These are phyloP conservation scores for Backusella psychrophila DNA, from an alignment of 192 early-diverging fungal species.

Conservation along the genomic window DNA sequence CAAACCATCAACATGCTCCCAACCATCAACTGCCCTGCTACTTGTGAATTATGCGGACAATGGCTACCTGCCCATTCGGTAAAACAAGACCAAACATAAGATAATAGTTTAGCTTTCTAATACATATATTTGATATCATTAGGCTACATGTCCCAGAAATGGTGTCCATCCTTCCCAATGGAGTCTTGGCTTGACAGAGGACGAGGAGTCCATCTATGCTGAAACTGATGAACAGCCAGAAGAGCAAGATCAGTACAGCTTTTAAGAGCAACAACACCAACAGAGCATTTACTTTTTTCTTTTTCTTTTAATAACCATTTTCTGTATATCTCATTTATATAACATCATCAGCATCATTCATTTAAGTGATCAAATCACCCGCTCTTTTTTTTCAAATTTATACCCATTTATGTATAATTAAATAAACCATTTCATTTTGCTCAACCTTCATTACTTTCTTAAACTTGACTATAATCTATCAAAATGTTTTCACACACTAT, in stretches of 20 bases:
- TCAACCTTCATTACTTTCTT: background rate
- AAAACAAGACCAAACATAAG: background rate
- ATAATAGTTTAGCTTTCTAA: background rate
- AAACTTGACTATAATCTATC: too few species aligned
- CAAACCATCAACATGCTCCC: background rate
- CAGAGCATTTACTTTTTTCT: background rate
- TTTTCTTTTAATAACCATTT: background rate
- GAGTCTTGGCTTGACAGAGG: background rate
- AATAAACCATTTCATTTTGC: background rate
- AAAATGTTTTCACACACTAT: background rate
- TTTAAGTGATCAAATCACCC: background rate
- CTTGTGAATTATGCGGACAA: constrained; percentile 26
- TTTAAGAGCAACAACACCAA: background rate
- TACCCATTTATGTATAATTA: background rate
- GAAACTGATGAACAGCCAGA: background rate
- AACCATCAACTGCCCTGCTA: constrained; percentile 12
- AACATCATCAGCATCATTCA: background rate
- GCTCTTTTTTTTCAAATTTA: background rate
- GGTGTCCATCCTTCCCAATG: constrained; percentile 15
- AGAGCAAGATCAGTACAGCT: background rate
- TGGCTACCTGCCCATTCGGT: constrained; percentile 28
- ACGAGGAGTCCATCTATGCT: background rate
- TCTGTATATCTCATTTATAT: background rate
- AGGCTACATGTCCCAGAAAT: constrained; percentile 7
- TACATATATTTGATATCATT: background rate